Evolutionary conservation across 2,329 filamentous ascomycete species (phyloP).

Genomic region (Cordyceps javanica): DNA sequence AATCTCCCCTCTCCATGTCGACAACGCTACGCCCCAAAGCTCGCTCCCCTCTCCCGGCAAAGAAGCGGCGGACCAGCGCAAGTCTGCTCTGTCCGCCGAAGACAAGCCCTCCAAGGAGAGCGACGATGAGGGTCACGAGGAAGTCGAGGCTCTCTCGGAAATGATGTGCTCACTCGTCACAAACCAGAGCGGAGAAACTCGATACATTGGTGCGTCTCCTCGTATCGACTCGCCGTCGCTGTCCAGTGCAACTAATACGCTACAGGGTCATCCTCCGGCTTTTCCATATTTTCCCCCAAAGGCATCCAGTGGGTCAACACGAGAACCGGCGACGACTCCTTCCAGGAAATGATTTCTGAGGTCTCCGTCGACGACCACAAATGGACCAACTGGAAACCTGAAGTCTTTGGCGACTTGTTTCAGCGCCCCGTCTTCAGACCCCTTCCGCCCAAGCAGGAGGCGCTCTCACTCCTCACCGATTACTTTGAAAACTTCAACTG

Average conservation of each 20-base stretch:
- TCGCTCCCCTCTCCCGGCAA: slow-evolving; percentile 46
- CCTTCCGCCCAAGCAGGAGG: slow-evolving; percentile 80
- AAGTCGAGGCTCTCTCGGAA: slow-evolving; percentile 85
- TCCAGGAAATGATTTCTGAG: slow-evolving; percentile 88
- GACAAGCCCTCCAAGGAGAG: slow-evolving; percentile 17
- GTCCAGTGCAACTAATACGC: slow-evolving; percentile 13
- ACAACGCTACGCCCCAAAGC: slow-evolving; percentile 44
- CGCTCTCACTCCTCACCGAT: slow-evolving; percentile 80
- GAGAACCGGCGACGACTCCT: slow-evolving; percentile 92
- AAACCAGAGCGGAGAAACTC: slow-evolving; percentile 87
- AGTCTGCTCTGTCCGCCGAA: slow-evolving; percentile 20
- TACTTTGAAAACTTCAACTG: slow-evolving; percentile 99
- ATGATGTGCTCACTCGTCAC: slow-evolving; percentile 99
- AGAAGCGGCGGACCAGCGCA: slow-evolving; percentile 27
- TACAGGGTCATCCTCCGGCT: slow-evolving; percentile 86
- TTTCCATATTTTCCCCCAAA: slow-evolving; percentile 97
- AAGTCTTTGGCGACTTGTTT: slow-evolving; percentile 91
- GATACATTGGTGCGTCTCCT: slow-evolving; percentile 72
- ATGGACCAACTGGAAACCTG: slow-evolving; percentile 97
- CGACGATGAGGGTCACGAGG: slow-evolving; percentile 28
- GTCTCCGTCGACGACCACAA: slow-evolving; percentile 91
- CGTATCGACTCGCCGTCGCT: neutral
- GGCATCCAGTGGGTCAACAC: slow-evolving; percentile 98
- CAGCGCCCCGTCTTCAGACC: slow-evolving; percentile 75
- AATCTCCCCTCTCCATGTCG: slow-evolving; percentile 44